phyloP scores from a whole-genome alignment of 768 basidiomycete species.

The Phylloporus rhodoxanthus region DNA sequence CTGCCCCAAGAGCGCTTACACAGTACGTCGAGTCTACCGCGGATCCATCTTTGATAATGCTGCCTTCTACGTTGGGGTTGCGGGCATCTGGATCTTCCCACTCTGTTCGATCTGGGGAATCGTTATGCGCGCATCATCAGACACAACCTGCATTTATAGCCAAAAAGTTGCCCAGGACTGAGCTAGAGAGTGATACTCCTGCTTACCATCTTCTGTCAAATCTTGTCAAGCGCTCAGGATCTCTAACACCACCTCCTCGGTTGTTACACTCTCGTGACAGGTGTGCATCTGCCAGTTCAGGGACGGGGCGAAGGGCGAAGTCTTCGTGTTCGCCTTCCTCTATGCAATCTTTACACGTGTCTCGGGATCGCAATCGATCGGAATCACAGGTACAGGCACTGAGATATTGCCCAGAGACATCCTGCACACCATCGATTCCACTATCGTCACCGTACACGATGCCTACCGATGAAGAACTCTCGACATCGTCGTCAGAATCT shows the following conservation, averaged over 20 bases:
- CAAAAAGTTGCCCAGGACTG: conserved; percentile 32
- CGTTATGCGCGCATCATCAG: not conserved
- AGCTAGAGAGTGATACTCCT: conserved; percentile 42
- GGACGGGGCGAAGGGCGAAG: conserved; percentile 21
- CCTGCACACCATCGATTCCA: conserved; percentile 18
- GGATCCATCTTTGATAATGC: conserved; percentile 45
- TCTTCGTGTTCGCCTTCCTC: conserved; percentile 14
- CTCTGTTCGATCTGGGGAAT: conserved; percentile 9
- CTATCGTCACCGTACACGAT: conserved; percentile 40
- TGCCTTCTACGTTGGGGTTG: conserved; percentile 70
- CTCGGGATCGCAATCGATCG: conserved; percentile 14
- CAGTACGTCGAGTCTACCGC: conserved; percentile 60
- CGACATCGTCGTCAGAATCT: conserved; percentile 47
- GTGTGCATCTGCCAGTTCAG: conserved; percentile 31
- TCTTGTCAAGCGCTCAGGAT: conserved; percentile 39
- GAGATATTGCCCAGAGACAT: conserved; percentile 29
- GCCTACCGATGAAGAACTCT: conserved; percentile 52
- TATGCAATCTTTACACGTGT: conserved; percentile 3
- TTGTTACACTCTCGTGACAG: conserved; percentile 32
- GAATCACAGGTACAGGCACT: conserved; percentile 5
- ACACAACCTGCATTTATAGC: not conserved
- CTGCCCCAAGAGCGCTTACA: conserved; percentile 69
- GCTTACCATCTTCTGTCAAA: conserved; percentile 61
- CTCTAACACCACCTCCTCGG: conserved; percentile 22
- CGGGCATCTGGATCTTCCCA: conserved; percentile 36